Conservation (phyloP, 2,329 filamentous ascomycete genomes). For the Diaporthe nobilis region DNA sequence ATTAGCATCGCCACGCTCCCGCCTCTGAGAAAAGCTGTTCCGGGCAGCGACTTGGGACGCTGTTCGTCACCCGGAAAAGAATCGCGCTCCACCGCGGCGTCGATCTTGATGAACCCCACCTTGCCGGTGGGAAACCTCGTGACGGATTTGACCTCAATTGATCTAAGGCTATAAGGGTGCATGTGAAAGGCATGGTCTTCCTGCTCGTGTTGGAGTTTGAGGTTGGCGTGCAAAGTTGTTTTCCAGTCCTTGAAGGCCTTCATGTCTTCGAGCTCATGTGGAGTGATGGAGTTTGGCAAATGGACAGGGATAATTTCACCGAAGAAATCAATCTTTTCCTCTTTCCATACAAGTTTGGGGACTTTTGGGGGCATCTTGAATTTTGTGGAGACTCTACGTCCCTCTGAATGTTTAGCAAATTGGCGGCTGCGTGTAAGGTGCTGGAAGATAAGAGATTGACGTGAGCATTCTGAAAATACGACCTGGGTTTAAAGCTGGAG, state of each 20-base stretch:
- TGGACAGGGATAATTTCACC: background rate
- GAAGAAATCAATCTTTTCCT: slow-evolving; percentile 6
- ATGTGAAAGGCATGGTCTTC: slow-evolving; percentile 66
- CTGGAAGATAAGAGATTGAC: no score
- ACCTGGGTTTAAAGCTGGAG: no score
- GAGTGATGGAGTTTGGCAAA: background rate
- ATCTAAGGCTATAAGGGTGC: slow-evolving; percentile 66
- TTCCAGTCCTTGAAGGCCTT: slow-evolving; percentile 61
- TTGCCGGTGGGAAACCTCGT: slow-evolving; percentile 62
- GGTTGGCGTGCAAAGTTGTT: slow-evolving; percentile 60
- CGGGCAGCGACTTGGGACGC: slow-evolving; percentile 57
- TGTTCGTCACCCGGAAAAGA: background rate
- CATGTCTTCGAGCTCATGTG: background rate
- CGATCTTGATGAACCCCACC: slow-evolving; percentile 71
- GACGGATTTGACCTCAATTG: slow-evolving; percentile 67
- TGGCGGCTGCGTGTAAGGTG: no score
- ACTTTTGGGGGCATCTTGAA: background rate
- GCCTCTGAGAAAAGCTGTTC: slow-evolving; percentile 69
- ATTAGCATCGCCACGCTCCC: slow-evolving; percentile 74
- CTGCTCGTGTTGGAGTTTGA: slow-evolving; percentile 57
- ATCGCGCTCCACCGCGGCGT: slow-evolving; percentile 55
- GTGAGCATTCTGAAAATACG: no score
- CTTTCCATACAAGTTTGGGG: background rate
- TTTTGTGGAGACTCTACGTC: no score
- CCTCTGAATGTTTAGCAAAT: no score